Conservation (phyloP, 2,329 filamentous ascomycete genomes). For the Sclerotinia borealis region DNA sequence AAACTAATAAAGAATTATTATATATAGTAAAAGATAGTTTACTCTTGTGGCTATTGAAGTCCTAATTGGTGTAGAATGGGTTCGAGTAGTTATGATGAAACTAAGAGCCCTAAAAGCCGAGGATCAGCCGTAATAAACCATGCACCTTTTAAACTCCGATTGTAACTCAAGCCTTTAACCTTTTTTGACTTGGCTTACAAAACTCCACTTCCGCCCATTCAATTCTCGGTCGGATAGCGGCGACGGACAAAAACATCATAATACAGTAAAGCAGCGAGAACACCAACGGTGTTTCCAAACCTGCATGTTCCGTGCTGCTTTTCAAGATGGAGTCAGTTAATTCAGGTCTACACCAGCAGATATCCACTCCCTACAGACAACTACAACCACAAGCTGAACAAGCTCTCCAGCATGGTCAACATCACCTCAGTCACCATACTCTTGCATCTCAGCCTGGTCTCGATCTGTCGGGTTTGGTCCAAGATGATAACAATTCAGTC, state of each 20-base stretch:
- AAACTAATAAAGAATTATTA: no score
- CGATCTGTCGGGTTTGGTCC: slow-evolving; percentile 35
- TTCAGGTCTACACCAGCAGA: slow-evolving; percentile 30
- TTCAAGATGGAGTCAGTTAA: slow-evolving; percentile 27
- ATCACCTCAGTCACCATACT: slow-evolving; percentile 30
- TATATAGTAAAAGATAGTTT: no score
- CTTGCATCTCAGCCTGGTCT: slow-evolving; percentile 35
- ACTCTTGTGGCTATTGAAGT: no score
- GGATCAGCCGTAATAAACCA: neutral
- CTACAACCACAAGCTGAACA: slow-evolving; percentile 32
- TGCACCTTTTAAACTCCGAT: neutral
- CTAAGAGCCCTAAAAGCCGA: no score
- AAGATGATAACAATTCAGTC: slow-evolving; percentile 34
- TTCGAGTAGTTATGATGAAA: no score
- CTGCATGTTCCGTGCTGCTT: slow-evolving; percentile 23
- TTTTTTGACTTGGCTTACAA: slow-evolving; percentile 3
- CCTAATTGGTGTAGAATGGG: no score
- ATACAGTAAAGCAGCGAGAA: slow-evolving; percentile 31
- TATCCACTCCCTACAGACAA: slow-evolving; percentile 26
- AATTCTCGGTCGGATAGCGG: slow-evolving; percentile 2
- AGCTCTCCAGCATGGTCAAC: slow-evolving; percentile 31
- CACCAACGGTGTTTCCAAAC: slow-evolving; percentile 18
- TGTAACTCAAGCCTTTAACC: slow-evolving; percentile 4
- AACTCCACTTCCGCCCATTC: slow-evolving; percentile 1
- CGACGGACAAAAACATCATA: slow-evolving; percentile 12